Evolutionary conservation across 2,329 filamentous ascomycete genomes (phyloP).

Genomic region (Cordyceps pruinosa): DNA sequence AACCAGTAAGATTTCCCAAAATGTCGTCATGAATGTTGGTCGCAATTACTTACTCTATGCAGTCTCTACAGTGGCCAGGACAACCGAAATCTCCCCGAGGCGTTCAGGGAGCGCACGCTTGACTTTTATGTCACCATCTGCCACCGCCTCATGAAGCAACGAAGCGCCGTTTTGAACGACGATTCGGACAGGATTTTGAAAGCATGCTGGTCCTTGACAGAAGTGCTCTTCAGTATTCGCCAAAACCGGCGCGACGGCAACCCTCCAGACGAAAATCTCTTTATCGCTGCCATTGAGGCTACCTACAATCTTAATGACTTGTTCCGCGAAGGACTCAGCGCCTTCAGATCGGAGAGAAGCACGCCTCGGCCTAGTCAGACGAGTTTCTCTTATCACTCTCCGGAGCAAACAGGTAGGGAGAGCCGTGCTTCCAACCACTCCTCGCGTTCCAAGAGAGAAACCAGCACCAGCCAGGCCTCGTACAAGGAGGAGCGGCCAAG

Average conservation of each 20-base stretch:
- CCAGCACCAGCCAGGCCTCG: slow-evolving; percentile 43
- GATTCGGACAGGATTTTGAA: slow-evolving; percentile 79
- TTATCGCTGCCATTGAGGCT: slow-evolving; percentile 29
- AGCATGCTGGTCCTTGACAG: slow-evolving; percentile 83
- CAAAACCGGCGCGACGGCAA: slow-evolving; percentile 72
- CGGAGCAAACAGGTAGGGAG: slow-evolving; percentile 41
- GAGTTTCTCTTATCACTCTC: slow-evolving; percentile 54
- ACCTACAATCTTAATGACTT: slow-evolving; percentile 9
- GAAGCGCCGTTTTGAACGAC: slow-evolving; percentile 65
- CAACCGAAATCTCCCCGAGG: slow-evolving; percentile 67
- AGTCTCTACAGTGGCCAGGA: slow-evolving; percentile 87
- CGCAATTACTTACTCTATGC: not conserved
- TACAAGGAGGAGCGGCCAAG: slow-evolving; percentile 41
- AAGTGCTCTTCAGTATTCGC: slow-evolving; percentile 86
- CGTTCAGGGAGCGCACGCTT: slow-evolving; percentile 80
- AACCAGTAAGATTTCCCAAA: slow-evolving; percentile 65
- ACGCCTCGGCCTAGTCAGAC: slow-evolving; percentile 78
- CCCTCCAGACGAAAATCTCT: slow-evolving; percentile 70
- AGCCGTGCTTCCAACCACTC: slow-evolving; percentile 46
- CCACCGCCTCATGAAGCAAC: slow-evolving; percentile 93
- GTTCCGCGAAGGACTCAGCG: slow-evolving; percentile 39
- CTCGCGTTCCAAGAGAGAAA: slow-evolving; percentile 43
- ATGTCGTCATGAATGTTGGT: too few species aligned
- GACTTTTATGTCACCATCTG: slow-evolving; percentile 94
- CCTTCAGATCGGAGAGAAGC: slow-evolving; percentile 75